phyloP scores from a whole-genome alignment of 192 early-diverging fungal species.

The Backusella mclennaniae region DNA sequence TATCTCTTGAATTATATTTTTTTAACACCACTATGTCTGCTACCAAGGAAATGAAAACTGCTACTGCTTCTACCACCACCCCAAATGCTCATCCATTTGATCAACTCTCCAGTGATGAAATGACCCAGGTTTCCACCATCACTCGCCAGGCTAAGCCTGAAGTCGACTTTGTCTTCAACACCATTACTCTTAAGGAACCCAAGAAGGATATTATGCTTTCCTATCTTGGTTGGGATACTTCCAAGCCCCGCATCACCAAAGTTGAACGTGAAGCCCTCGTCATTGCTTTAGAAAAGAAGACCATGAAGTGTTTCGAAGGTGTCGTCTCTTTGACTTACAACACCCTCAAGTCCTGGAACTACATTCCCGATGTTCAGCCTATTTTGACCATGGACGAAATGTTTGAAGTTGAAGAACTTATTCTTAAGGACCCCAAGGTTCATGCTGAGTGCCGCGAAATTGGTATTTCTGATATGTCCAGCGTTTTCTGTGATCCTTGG shows the following conservation, averaged over 20 bases:
- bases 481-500: constrained; percentile 39
- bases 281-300: constrained; percentile 26
- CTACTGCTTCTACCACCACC: constrained; percentile 8
- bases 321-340: constrained; percentile 26
- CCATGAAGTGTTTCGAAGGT: constrained; percentile 28
- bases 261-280: constrained; percentile 39
- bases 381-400: constrained; percentile 40
- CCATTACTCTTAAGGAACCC: constrained; percentile 41
- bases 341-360: constrained; percentile 19
- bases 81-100: constrained; percentile 33
- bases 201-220: constrained; percentile 31
- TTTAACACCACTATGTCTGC: constrained; percentile 16
- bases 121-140: constrained; percentile 25
- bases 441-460: constrained; percentile 34
- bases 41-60: constrained; percentile 29
- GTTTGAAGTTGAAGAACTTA: constrained; percentile 34
- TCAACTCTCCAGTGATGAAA: constrained; percentile 34
- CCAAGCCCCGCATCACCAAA: constrained; percentile 8
- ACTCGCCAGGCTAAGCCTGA: constrained; percentile 18
- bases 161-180: constrained; percentile 34
- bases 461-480: constrained; percentile 38
- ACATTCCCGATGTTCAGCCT: constrained; percentile 39
- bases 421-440: constrained; percentile 27
- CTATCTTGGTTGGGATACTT: constrained; percentile 34
- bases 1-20: not conserved